Percentiles rank a stretch among this genome's conserved stretches.
These are phyloP conservation scores for Talaromyces sp. DNA, from an alignment of 2,329 filamentous ascomycete species.

Conservation along the genomic window DNA sequence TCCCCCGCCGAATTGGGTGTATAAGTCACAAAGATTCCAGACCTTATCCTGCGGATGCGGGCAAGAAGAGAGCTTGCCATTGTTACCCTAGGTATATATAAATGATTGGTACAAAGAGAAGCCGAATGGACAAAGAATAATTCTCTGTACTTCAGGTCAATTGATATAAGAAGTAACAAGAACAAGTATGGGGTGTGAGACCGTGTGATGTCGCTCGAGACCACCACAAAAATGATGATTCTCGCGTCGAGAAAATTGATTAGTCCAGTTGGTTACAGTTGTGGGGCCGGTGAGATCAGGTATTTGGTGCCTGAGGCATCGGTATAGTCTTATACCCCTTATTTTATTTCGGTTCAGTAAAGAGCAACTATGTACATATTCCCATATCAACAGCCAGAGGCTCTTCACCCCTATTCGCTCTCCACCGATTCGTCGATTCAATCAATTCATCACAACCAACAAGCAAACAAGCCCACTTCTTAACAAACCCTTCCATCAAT, in stretches of 20 bases:
- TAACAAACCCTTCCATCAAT: slow-evolving; percentile 26
- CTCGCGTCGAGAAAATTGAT: background rate
- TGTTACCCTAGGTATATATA: background rate
- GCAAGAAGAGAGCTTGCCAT: background rate
- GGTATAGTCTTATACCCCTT: background rate
- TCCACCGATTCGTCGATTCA: slow-evolving; percentile 27
- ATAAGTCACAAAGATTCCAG: background rate
- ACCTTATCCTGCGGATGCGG: background rate
- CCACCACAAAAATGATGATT: background rate
- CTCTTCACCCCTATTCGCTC: slow-evolving; percentile 23
- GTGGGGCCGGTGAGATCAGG: background rate
- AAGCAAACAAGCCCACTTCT: slow-evolving; percentile 27
- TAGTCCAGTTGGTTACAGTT: background rate
- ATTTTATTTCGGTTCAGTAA: background rate
- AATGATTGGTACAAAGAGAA: background rate
- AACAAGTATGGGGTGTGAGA: background rate
- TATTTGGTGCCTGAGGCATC: background rate
- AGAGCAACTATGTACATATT: background rate
- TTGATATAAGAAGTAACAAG: background rate
- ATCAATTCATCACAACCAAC: slow-evolving; percentile 27
- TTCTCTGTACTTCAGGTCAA: no score
- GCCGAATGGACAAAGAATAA: background rate
- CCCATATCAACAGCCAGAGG: background rate
- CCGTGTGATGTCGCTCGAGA: background rate
- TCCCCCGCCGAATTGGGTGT: background rate